Evolutionary conservation across 768 basidiomycete genomes (phyloP).

Genomic region (Phaeotremella skinneri): DNA sequence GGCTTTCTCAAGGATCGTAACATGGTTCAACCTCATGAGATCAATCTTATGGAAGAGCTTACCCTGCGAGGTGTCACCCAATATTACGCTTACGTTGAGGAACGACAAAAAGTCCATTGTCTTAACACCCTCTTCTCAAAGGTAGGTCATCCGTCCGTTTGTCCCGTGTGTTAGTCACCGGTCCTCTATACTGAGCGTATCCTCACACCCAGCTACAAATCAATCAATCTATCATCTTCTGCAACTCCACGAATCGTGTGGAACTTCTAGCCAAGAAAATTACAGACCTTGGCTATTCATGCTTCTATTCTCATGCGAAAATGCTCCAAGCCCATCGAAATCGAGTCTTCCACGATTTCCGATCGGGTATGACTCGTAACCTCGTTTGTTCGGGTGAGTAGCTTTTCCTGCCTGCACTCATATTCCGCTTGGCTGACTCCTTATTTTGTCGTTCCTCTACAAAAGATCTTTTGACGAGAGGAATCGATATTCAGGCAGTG

Average conservation of each 20-base stretch:
- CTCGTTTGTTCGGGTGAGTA: slow-evolving; percentile 73
- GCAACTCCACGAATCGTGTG: slow-evolving; percentile 99
- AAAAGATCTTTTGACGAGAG: slow-evolving; percentile 86
- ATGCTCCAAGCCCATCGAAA: slow-evolving; percentile 99
- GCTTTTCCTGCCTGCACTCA: background rate
- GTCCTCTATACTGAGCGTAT: background rate
- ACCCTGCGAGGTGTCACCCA: slow-evolving; percentile 98
- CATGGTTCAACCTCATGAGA: slow-evolving; percentile 92
- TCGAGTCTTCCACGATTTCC: slow-evolving; percentile 99
- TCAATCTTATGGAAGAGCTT: slow-evolving; percentile 99
- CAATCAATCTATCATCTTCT: slow-evolving; percentile 99
- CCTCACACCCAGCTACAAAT: slow-evolving; percentile 78
- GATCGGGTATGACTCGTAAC: slow-evolving; percentile 96
- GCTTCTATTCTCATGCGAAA: slow-evolving; percentile 99
- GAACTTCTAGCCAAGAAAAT: slow-evolving; percentile 99
- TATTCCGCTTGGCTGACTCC: slow-evolving; percentile 1
- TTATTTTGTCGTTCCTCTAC: background rate
- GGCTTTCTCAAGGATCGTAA: slow-evolving; percentile 55
- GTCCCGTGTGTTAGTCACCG: background rate
- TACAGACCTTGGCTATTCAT: slow-evolving; percentile 97
- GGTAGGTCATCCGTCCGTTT: slow-evolving; percentile 54
- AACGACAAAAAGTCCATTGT: slow-evolving; percentile 98
- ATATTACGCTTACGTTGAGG: slow-evolving; percentile 99
- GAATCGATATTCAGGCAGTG: slow-evolving; percentile 99
- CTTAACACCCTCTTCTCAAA: slow-evolving; percentile 99